These are phyloP conservation scores for Infundibulicybe gibba DNA, from an alignment of 768 basidiomycete genomes.

Conservation along the genomic window DNA sequence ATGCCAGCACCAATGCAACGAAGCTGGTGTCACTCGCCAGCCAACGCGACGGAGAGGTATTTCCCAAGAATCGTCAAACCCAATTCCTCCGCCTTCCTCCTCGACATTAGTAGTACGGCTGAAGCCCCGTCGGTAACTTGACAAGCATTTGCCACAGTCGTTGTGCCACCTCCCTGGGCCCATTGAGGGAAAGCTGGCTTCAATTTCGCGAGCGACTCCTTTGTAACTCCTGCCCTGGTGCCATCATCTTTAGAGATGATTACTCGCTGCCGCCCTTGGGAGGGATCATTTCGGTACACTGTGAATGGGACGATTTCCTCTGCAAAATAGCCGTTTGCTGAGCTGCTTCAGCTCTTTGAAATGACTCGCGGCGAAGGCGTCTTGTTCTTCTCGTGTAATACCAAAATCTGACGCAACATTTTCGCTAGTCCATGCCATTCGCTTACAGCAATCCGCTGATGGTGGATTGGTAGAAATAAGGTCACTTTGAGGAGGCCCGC, in stretches of 20 bases:
- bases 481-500: conserved; percentile 59
- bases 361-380: conserved; percentile 72
- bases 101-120: conserved; percentile 76
- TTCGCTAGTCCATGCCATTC: conserved; percentile 91
- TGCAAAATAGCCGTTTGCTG: conserved; percentile 60
- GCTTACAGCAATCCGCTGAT: conserved; percentile 59
- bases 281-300: conserved; percentile 54
- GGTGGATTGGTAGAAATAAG: conserved; percentile 51
- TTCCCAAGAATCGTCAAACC: conserved; percentile 75
- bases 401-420: conserved; percentile 77
- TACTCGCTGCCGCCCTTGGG: conserved; percentile 50
- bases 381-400: conserved; percentile 72
- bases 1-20: not conserved
- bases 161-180: conserved; percentile 62
- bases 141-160: conserved; percentile 84
- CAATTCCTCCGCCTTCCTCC: conserved; percentile 73
- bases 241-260: conserved; percentile 72
- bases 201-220: conserved; percentile 59
- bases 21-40: conserved; percentile 35
- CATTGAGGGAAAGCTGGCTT: conserved; percentile 81
- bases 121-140: conserved; percentile 86
- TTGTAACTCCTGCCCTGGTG: conserved; percentile 70
- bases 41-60: conserved; percentile 67
- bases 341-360: conserved; percentile 75
- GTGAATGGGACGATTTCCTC: conserved; percentile 80